phyloP scores from a whole-genome alignment of 176 grass and related monocot species.

The Hordeum marinum region DNA sequence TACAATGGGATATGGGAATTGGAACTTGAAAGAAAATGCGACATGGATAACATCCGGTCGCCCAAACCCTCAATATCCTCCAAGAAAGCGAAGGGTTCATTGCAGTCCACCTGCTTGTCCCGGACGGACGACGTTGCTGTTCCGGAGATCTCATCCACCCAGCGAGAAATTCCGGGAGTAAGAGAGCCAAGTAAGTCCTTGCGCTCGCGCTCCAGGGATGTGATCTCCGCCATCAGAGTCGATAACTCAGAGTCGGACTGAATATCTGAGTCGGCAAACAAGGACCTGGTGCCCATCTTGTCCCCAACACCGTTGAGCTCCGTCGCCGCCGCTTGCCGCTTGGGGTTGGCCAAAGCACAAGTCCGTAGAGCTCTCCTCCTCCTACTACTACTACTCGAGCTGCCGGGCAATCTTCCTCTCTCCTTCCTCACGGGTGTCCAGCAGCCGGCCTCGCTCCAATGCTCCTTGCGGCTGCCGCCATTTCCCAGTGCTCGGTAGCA shows the following conservation, averaged over 20 bases:
- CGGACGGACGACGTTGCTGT: neutral
- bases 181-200: neutral
- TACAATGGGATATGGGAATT: neutral
- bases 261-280: neutral
- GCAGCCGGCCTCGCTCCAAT: no score
- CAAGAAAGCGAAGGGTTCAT: neutral
- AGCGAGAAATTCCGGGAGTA: neutral
- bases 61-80: neutral
- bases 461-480: no score
- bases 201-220: neutral
- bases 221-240: neutral
- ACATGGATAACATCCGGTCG: neutral
- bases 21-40: neutral
- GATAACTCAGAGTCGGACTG: neutral
- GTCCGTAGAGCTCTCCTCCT: no score
- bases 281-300: neutral
- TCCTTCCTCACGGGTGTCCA: no score
- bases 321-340: no score
- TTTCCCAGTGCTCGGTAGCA: no score
- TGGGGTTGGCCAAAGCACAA: no score
- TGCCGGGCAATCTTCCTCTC: no score
- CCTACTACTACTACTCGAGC: no score
- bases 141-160: neutral
- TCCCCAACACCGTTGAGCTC: no score
- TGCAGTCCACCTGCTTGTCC: neutral